These are phyloP conservation scores for Starmerella apicola DNA, from an alignment of 805 yeast species.

Conservation along the genomic window DNA sequence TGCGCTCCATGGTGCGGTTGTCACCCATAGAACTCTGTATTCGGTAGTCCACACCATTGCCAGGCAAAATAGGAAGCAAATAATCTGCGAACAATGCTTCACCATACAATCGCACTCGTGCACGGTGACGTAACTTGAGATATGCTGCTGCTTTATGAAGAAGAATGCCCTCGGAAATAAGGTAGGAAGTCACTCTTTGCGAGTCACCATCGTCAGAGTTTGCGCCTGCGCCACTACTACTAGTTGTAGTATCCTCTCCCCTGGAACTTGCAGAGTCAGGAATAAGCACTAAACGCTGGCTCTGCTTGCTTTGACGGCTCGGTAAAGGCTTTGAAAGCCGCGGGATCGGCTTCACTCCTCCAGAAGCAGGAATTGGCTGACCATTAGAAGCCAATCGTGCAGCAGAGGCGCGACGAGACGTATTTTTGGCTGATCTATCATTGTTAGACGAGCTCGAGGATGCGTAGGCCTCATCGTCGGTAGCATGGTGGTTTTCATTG, in stretches of 20 bases:
- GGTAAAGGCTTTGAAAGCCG: constrained; percentile 25
- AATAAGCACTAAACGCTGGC: constrained; percentile 74
- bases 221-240: background rate
- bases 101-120: constrained; percentile 76
- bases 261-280: constrained; percentile 19
- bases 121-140: constrained; percentile 58
- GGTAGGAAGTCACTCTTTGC: constrained; percentile 83
- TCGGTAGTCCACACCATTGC: constrained; percentile 34
- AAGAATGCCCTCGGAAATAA: constrained; percentile 73
- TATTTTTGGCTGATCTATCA: background rate
- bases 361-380: too few species aligned
- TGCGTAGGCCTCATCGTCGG: too few species aligned
- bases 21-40: constrained; percentile 28
- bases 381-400: too few species aligned
- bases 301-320: constrained; percentile 64
- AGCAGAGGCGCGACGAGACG: too few species aligned
- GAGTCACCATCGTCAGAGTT: constrained; percentile 30
- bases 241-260: background rate
- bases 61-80: constrained; percentile 74
- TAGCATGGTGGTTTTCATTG: too few species aligned
- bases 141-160: constrained; percentile 52
- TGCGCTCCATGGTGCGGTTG: constrained; percentile 50
- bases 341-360: constrained; percentile 15
- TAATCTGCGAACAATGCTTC: constrained; percentile 90
- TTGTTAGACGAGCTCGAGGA: background rate